Evolutionary conservation across 495 filamentous ascomycete species (phyloP).

Genomic region (Penicillium taxi): DNA sequence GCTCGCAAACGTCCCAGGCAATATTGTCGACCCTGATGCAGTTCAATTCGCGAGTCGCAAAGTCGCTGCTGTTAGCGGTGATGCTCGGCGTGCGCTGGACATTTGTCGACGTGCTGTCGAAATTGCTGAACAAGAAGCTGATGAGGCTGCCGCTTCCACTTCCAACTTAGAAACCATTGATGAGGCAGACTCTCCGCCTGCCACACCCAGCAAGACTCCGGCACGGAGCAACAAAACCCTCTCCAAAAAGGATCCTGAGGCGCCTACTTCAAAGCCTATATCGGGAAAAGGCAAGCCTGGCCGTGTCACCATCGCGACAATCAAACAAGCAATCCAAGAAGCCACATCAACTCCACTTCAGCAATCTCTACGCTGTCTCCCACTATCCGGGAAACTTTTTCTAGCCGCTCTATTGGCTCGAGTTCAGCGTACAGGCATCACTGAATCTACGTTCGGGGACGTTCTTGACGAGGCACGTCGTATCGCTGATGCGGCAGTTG

Average conservation of each 20-base stretch:
- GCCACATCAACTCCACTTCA: slow-evolving; percentile 88
- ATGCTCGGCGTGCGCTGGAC: slow-evolving; percentile 86
- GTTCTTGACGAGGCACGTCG: slow-evolving; percentile 82
- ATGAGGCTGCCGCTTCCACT: slow-evolving; percentile 26
- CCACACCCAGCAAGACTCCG: slow-evolving; percentile 41
- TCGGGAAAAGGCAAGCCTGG: slow-evolving; percentile 32
- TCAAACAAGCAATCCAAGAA: slow-evolving; percentile 91
- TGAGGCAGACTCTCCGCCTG: slow-evolving; percentile 30
- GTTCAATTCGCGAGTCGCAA: slow-evolving; percentile 95
- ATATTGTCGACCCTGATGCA: slow-evolving; percentile 88
- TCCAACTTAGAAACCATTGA: slow-evolving; percentile 14
- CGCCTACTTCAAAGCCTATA: slow-evolving; percentile 12
- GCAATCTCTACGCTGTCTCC: slow-evolving; percentile 71
- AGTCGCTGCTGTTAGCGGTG: slow-evolving; percentile 91
- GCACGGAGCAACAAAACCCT: slow-evolving; percentile 26
- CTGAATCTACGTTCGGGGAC: slow-evolving; percentile 83
- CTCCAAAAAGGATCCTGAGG: slow-evolving; percentile 7
- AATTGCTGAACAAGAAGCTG: slow-evolving; percentile 70
- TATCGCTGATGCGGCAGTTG: slow-evolving; percentile 52
- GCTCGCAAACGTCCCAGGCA: slow-evolving; percentile 74
- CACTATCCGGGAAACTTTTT: slow-evolving; percentile 75
- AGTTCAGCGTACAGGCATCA: slow-evolving; percentile 72
- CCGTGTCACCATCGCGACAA: slow-evolving; percentile 80
- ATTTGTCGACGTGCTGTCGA: slow-evolving; percentile 96
- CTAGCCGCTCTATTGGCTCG: slow-evolving; percentile 72